Base-by-base conservation (phyloP, 2,329 filamentous ascomycete species). In the Nemania sp. region DNA sequence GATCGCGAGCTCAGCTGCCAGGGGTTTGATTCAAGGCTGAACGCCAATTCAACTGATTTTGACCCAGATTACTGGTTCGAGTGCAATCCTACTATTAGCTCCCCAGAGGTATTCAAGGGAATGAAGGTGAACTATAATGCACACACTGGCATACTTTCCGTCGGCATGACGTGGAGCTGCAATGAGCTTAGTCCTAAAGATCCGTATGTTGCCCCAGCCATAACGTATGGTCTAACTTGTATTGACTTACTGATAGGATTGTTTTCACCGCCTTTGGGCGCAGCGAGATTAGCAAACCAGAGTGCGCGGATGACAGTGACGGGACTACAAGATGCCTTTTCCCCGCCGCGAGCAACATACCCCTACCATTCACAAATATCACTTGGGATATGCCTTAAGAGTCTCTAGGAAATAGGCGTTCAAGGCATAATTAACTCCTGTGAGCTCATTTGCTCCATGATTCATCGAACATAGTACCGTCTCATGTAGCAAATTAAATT, bases 281-380 rank as follows among this genome's bases (percentile, higher is more conserved):
- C 5, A 26, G 35, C 2, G 38, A 47, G 47, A 24, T 64, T 11
- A 38, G 62, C 15, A 64, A 54, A 54, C 35, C 55, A 3, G 54
- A 64, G 26, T 64, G 62, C 24, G 29, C 20, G 3, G 54, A 64
- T 5, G 62, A 58, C 5, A 51, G 43, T n/a, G 53, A 64, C 8
- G 53, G 62, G 8, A 64, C 54, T 22, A 64, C 53, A 27, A 38
- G 62, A 13, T 64, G 53, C 24, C 24, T 57, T 11, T 63, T 63
- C 22, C 61, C 61, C 5, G 41, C 53, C 18, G 0, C 52, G 2
- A n/a, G 13, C 45, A 43, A 64, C 38, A 57, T 64, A 52, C 43
- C 61, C 18, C 22, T 64, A 27, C 53, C 29, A 24, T 64, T 57
- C 24, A 58, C 61, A 15, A 64, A 57, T 6, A 57, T 57, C 1